Conservation (phyloP, 371 early-diverging fungal species). For the Lichtheimia corymbifera region DNA sequence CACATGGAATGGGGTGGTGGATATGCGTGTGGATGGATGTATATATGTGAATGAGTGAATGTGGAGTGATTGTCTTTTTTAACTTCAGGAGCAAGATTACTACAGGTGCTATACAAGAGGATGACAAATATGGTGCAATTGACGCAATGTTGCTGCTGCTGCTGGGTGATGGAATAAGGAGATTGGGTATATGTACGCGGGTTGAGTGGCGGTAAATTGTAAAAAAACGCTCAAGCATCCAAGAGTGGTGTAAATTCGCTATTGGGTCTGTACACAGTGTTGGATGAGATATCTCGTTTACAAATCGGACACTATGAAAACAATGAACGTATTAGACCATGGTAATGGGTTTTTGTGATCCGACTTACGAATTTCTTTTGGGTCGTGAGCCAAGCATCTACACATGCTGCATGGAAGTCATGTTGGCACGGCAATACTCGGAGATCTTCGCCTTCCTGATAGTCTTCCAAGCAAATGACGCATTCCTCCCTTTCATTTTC, state of each 20-base stretch:
- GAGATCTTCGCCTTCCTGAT: conserved; percentile 74
- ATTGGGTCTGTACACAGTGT: not conserved
- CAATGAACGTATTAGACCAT: not conserved
- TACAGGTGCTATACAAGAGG: too few species aligned
- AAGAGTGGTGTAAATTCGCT: conserved; percentile 15
- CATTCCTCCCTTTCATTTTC: conserved; percentile 78
- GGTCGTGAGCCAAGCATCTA: conserved; percentile 86
- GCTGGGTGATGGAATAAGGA: too few species aligned
- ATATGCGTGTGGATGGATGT: too few species aligned
- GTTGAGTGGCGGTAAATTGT: too few species aligned
- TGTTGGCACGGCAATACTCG: conserved; percentile 89
- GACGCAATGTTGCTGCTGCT: too few species aligned
- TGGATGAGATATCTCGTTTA: conserved; percentile 7
- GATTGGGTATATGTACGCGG: too few species aligned
- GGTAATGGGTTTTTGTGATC: not conserved
- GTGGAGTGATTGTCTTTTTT: too few species aligned
- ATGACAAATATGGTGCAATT: too few species aligned
- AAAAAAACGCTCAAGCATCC: not conserved
- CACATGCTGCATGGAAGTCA: conserved; percentile 88
- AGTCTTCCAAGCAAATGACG: conserved; percentile 93
- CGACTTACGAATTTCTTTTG: conserved; percentile 74
- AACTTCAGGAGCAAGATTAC: too few species aligned
- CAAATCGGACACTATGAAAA: conserved; percentile 9
- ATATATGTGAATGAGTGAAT: too few species aligned
- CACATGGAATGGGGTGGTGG: too few species aligned